Evolutionary conservation across 371 early-diverging fungal genomes (phyloP), one percentile per base, ranked within the genome.

Genomic region (Capillidium heterosporum): DNA sequence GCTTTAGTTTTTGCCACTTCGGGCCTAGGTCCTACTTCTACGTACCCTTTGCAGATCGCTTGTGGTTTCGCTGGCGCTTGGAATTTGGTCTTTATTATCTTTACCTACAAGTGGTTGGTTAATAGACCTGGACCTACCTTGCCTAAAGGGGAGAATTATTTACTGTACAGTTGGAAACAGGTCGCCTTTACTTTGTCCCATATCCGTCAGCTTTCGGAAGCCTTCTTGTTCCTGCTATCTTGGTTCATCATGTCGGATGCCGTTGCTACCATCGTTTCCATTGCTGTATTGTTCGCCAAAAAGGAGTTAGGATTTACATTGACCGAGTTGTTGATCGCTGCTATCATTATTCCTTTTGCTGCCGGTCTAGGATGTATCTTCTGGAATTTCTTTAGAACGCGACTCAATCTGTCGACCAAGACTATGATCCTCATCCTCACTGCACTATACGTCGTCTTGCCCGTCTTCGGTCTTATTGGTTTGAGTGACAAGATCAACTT

Each of bases 101-200:
- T 68, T 39, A 58, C 67, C 7, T 24, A 59, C 32, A 62, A 61
- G 50, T 69, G 57, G 60, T 60, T 80, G 59, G 65, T 64, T 19
- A 57, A 67, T 1, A 70, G 78, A 10, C 78, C 80, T 5, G 80
- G 81, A n/a, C 70, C 72, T 5, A 80, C 78, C 2, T 60, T 82
- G 32, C 69, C 72, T 0, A 58, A 46, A 27, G 66, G 70, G 19
- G 68, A 64, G 26, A 76, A 69, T 58, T 60, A 64, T 27, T 49
- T 74, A 42, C 43, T 66, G 0, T 77, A 67, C 60, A 71, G 73
- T 2, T 69, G 68, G 68, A 65, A 65, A 48, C 27, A 48, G 60
- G 62, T 65, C 23, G 63, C 61, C 40, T 61, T 58, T 52, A 67
- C 70, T 0, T 42, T 70, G n/a, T 10, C 19, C 13, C 32, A 60